Evolutionary conservation across 805 yeast genomes (phyloP).

Genomic region (Yarrowia divulgata): DNA sequence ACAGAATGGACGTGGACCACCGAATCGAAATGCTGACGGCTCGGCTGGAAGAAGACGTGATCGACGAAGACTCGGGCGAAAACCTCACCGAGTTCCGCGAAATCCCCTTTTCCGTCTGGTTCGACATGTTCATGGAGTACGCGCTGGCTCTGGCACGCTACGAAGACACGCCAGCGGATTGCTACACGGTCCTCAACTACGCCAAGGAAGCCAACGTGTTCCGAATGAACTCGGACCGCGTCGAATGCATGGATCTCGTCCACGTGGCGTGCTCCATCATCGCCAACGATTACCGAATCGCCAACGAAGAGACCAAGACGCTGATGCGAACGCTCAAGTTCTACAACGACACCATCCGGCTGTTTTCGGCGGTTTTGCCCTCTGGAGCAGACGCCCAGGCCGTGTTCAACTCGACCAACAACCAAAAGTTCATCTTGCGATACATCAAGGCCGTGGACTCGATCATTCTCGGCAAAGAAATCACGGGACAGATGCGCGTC

Average conservation of each 20-base stretch:
- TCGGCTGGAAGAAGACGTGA: constrained; percentile 46
- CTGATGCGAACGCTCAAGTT: constrained; percentile 77
- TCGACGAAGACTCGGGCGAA: constrained; percentile 48
- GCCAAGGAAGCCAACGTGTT: constrained; percentile 84
- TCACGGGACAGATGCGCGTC: constrained; percentile 82
- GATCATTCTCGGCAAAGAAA: constrained; percentile 58
- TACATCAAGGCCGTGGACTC: constrained; percentile 91
- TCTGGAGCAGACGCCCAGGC: constrained; percentile 67
- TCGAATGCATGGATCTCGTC: constrained; percentile 66
- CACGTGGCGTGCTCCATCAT: constrained; percentile 65
- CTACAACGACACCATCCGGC: constrained; percentile 67
- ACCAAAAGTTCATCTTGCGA: constrained; percentile 87
- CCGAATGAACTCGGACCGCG: constrained; percentile 66
- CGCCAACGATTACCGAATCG: constrained; percentile 60
- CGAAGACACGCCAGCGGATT: constrained; percentile 63
- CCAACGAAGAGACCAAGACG: constrained; percentile 65
- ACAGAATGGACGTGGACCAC: constrained; percentile 67
- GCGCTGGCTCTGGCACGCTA: constrained; percentile 70
- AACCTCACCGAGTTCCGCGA: constrained; percentile 67
- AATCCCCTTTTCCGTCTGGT: constrained; percentile 80
- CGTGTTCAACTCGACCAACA: constrained; percentile 75
- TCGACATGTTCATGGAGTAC: constrained; percentile 78
- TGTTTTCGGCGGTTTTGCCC: constrained; percentile 71
- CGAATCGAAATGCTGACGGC: constrained; percentile 46
- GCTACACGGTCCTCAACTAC: constrained; percentile 71